Base-by-base conservation (phyloP, 768 basidiomycete species). In the Naganishia vaughanmartiniae region DNA sequence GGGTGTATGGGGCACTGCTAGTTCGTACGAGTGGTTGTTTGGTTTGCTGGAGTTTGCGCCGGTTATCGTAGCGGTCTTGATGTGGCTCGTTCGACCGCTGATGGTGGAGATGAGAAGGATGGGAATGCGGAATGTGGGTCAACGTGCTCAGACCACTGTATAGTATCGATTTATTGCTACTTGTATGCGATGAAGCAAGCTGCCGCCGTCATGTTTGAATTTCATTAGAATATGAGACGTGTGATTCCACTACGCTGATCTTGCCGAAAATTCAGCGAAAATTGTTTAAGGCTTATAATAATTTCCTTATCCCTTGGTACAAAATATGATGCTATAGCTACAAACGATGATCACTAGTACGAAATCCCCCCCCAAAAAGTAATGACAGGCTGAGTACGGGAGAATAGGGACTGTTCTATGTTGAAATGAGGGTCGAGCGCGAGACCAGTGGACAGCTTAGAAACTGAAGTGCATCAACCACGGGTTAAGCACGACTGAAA, bases 1-100 rank as follows among this genome's bases (percentile, higher is more conserved):
- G 67, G 81, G 79, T 7, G 74, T 80, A 55, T 78, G 78, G 65
- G 73, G 77, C 0, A 74, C 54, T 39, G 77, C 79, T 0, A 71
- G 71, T 4, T 78, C 75, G 4, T 70, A 74, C 34, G 79, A 80
- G 65, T 65, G 48, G 28, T 72, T 78, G 10, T 80, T 78, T 69
- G 79, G 77, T 2, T 66, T 66, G 4, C 71, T 80, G 19, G 79
- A 80, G 57, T 78, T 72, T 58, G 55, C 72, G 21, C 79, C 79
- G 26, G 76, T 80, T 42, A 76, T 78, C 11, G 30, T 77, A 26
- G 73, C 77, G 34, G 55, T 77, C n/a, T 65, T 72, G 45, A 71
- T 77, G 33, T 78, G 77, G 77, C 45, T 65, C 9, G 63, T 39
- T 14, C 33, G 70, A 39, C 70, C 70, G 17, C 42, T 70, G 30